These are phyloP conservation scores for Claviceps sp. DNA, from an alignment of 2,329 filamentous ascomycete species.

Conservation along the genomic window DNA sequence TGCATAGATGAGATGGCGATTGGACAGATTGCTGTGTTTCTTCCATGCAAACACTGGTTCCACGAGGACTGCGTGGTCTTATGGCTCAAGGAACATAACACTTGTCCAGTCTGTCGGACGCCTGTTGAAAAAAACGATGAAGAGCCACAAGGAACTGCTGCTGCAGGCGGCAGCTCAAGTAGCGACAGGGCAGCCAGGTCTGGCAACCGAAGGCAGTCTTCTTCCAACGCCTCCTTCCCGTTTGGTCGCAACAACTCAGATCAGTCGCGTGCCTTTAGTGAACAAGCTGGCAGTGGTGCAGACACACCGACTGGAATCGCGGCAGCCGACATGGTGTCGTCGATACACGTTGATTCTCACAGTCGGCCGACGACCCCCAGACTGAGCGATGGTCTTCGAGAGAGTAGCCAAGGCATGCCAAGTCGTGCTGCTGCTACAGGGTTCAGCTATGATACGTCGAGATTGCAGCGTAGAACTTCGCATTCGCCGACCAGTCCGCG, in stretches of 20 bases:
- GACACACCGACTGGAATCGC: constrained; percentile 4
- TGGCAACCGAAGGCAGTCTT: background rate
- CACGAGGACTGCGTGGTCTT: constrained; percentile 68
- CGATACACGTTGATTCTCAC: constrained; percentile 13
- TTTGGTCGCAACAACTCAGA: constrained; percentile 1
- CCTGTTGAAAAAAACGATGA: constrained; percentile 31
- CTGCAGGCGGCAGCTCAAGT: background rate
- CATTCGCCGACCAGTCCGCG: constrained; percentile 24
- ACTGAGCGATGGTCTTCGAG: constrained; percentile 19
- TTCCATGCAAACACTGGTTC: constrained; percentile 92
- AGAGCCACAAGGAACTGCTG: constrained; percentile 7
- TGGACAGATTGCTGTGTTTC: constrained; percentile 58
- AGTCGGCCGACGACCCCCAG: constrained; percentile 14
- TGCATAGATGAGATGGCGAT: constrained; percentile 77
- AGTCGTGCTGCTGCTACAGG: constrained; percentile 13
- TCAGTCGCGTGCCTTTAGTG: background rate
- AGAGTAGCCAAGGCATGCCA: constrained; percentile 12
- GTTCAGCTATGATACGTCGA: constrained; percentile 20
- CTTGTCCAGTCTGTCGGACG: constrained; percentile 70
- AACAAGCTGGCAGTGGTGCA: background rate
- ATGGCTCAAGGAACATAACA: constrained; percentile 86
- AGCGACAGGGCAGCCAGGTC: background rate
- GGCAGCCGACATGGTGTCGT: constrained; percentile 7
- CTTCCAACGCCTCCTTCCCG: background rate
- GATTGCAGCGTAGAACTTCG: constrained; percentile 24